Evolutionary conservation across 164 flowering plant species (phyloP).

Genomic region (Aristolochia californica): DNA sequence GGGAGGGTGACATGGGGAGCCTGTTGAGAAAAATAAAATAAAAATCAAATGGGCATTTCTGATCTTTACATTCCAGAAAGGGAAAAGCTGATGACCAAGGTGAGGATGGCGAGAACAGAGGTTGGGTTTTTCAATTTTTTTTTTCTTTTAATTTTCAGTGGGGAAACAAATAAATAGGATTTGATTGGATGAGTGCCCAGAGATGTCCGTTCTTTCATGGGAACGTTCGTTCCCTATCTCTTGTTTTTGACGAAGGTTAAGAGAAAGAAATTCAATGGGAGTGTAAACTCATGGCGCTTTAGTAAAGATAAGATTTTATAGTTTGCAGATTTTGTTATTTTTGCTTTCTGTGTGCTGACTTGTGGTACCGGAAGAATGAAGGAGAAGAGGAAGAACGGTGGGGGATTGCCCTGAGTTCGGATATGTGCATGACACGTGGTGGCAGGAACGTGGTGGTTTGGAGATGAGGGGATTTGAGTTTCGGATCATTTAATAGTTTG

Average conservation of each 20-base stretch:
- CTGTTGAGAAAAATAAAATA: not conserved
- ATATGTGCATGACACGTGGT: conserved; percentile 68
- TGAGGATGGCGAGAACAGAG: conserved; percentile 16
- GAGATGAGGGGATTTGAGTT: conserved; percentile 44
- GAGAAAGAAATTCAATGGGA: no score
- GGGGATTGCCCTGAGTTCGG: conserved; percentile 40
- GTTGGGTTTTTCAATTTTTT: conserved; percentile 11
- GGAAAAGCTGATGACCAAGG: conserved; percentile 1
- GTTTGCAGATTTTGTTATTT: no score
- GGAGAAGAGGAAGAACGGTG: conserved; percentile 16
- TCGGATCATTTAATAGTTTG: conserved; percentile 7
- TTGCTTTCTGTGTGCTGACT: no score
- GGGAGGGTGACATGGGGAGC: not conserved
- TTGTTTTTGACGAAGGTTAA: no score
- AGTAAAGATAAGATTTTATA: no score
- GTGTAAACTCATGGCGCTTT: no score
- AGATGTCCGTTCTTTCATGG: no score
- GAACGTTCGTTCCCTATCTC: no score
- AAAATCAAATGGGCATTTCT: conserved; percentile 12
- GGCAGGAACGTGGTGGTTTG: conserved; percentile 31
- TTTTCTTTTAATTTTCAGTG: not conserved
- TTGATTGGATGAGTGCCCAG: conserved; percentile 5
- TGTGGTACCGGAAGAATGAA: no score
- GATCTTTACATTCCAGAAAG: not conserved
- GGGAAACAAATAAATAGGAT: not conserved